Percentiles rank a stretch among this genome's conserved stretches.
These are phyloP conservation scores for Begonia fuchsioides DNA, from an alignment of 306 rosid species.

Conservation along the genomic window DNA sequence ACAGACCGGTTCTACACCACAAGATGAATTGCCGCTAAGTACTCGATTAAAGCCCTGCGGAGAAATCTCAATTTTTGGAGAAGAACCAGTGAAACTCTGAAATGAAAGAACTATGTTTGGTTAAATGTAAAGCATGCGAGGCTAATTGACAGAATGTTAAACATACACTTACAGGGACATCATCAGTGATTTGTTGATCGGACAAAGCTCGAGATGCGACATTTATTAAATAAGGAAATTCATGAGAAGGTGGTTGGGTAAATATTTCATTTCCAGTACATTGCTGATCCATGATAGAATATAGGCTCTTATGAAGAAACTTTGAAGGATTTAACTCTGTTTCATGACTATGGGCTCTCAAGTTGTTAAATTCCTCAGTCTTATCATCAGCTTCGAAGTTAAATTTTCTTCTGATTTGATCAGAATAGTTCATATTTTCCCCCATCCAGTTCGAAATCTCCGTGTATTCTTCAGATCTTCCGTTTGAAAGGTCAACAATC, in stretches of 20 bases:
- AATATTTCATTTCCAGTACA: slow-evolving; percentile 8
- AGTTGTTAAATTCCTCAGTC: too few species aligned
- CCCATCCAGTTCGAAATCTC: slow-evolving; percentile 1
- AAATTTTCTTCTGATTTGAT: too few species aligned
- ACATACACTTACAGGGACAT: slow-evolving; percentile 40
- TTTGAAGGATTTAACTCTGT: slow-evolving; percentile 19
- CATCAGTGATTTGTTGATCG: slow-evolving; percentile 10
- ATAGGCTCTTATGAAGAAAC: slow-evolving; percentile 26
- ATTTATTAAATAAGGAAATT: slow-evolving; percentile 17
- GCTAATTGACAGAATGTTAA: slow-evolving; percentile 1
- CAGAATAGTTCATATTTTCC: too few species aligned
- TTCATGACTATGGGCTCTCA: slow-evolving; percentile 12
- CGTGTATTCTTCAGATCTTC: slow-evolving; percentile 14
- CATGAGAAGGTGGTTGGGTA: slow-evolving; percentile 16
- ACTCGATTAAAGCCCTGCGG: slow-evolving; percentile 13
- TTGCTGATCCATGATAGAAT: slow-evolving; percentile 16
- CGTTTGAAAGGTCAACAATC: too few species aligned
- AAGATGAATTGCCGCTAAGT: slow-evolving; percentile 11
- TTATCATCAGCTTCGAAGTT: too few species aligned
- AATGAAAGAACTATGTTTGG: slow-evolving; percentile 9
- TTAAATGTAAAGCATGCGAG: slow-evolving; percentile 7
- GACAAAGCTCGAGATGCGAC: slow-evolving; percentile 15
- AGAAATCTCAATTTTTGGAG: slow-evolving; percentile 27
- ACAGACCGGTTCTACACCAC: slow-evolving; percentile 11
- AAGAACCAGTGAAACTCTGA: slow-evolving; percentile 32